Percentiles rank a stretch among this genome's conserved stretches.
These are phyloP conservation scores for Russula earlei DNA, from an alignment of 768 basidiomycete genomes.

Conservation along the genomic window DNA sequence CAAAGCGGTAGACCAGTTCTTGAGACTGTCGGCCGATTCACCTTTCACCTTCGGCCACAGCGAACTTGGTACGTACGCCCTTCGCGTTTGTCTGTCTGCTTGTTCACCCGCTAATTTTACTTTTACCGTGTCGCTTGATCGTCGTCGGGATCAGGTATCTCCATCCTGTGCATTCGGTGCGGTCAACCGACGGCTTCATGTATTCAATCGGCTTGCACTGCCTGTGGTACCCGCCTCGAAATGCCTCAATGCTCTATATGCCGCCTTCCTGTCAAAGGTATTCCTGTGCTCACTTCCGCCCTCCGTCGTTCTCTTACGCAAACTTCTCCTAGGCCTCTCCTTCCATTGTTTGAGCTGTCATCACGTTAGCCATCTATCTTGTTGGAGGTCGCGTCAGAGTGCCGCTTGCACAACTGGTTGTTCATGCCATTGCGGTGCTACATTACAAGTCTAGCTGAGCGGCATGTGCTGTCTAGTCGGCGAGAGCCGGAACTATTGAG, in stretches of 20 bases:
- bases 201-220: conserved; percentile 36
- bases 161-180: conserved; percentile 20
- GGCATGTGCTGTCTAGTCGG: neutral
- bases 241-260: conserved; percentile 61
- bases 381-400: conserved; percentile 45
- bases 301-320: neutral
- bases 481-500: neutral
- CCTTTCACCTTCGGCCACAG: conserved; percentile 18
- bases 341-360: conserved; percentile 52
- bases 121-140: neutral
- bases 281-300: neutral
- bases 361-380: conserved; percentile 58
- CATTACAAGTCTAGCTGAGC: neutral
- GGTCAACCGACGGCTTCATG: conserved; percentile 31
- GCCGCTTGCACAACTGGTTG: conserved; percentile 58
- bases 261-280: conserved; percentile 67
- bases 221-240: conserved; percentile 35
- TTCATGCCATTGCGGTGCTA: conserved; percentile 44
- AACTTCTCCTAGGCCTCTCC: conserved; percentile 37
- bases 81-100: conserved; percentile 21
- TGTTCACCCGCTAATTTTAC: conserved; percentile 8
- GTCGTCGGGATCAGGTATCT: conserved; percentile 23
- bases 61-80: conserved; percentile 19
- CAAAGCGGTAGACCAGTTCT: conserved; percentile 41
- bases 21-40: neutral